Conservation (phyloP, 1,284 basidiomycete genomes). For the Tylopilus sp. region DNA sequence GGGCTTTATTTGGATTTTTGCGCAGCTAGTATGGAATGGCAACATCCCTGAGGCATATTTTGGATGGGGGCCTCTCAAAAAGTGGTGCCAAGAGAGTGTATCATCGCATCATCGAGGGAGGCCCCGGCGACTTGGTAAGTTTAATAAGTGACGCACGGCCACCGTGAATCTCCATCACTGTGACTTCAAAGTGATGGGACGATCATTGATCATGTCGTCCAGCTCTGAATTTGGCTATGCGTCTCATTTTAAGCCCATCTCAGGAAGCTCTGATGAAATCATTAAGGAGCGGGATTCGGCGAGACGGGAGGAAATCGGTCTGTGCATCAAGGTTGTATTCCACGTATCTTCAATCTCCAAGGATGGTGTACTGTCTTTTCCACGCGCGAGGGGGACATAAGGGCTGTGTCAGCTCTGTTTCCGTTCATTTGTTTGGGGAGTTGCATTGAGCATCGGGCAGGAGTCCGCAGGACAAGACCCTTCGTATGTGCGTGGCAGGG, state of each 20-base stretch:
- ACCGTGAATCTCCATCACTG: too few species aligned
- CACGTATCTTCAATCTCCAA: slow-evolving; percentile 90
- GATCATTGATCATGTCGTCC: slow-evolving; percentile 53
- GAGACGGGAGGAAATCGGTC: slow-evolving; percentile 89
- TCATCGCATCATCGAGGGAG: too few species aligned
- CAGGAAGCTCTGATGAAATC: slow-evolving; percentile 94
- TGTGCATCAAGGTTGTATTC: too few species aligned
- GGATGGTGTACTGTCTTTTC: slow-evolving; percentile 92
- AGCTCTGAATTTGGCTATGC: slow-evolving; percentile 41
- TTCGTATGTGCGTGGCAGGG: slow-evolving; percentile 96
- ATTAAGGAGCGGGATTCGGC: slow-evolving; percentile 98
- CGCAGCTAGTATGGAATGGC: too few species aligned
- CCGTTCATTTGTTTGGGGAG: slow-evolving; percentile 94
- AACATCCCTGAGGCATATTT: too few species aligned
- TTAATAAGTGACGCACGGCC: too few species aligned
- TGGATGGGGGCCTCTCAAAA: too few species aligned
- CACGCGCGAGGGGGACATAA: slow-evolving; percentile 94
- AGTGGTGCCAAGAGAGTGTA: too few species aligned
- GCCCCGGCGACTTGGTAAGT: too few species aligned
- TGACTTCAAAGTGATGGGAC: too few species aligned
- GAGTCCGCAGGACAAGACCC: slow-evolving; percentile 86
- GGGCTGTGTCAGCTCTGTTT: slow-evolving; percentile 90
- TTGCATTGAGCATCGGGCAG: slow-evolving; percentile 94
- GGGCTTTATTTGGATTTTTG: too few species aligned
- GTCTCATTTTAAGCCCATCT: slow-evolving; percentile 76